Base-by-base conservation (phyloP, 2,329 filamentous ascomycete genomes). In the Aspergillus ustus region DNA sequence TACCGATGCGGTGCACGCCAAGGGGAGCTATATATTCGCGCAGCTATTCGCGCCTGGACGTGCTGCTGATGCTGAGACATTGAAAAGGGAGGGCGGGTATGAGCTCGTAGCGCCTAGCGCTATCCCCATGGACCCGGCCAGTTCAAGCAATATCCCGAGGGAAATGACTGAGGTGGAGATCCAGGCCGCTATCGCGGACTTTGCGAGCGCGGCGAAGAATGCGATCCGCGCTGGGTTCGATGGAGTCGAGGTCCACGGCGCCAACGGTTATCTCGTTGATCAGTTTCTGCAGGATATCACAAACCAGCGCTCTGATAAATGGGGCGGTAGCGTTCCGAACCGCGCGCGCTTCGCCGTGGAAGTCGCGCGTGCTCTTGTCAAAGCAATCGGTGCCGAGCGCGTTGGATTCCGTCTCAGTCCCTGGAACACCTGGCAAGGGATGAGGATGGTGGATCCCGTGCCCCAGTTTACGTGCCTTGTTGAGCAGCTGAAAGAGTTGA, bases 41-140 rank as follows among this genome's bases (percentile, higher is more conserved):
- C 89, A 91, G 69, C 78, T 91, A 0, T 90, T 86, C 81, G 83
- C 82, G 0, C 77, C 86, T 6, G 88, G 89, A 4, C 83, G 89
- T 3, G 81, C 82, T 2, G 84, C 84, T 0, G 73, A 78, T 62
- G 71, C 75, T 0, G 63, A 72, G 52, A 62, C n/a, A 50, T 65
- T 2, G 55, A 62, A 2, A 66, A 66, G 15, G 56, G 54, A 0
- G 56, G 52, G 45, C 63, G 67, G 3, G 34, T 17, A 8, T 71
- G 7, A 54, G 70, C 25, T 72, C 9, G 34, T 37, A 13, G 34
- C 70, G 2, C 19, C 71, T 69, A 17, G 62, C 63, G 25, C 28
- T 1, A 63, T 66, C 7, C 61, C 69, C 3, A 31, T 50, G 7
- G 19, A 29, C 4, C 52, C 51, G 0, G 78, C 2, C 1, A 37